These are phyloP conservation scores for Arachnopeziza araneosa DNA, from an alignment of 2,329 filamentous ascomycete species.

Conservation along the genomic window DNA sequence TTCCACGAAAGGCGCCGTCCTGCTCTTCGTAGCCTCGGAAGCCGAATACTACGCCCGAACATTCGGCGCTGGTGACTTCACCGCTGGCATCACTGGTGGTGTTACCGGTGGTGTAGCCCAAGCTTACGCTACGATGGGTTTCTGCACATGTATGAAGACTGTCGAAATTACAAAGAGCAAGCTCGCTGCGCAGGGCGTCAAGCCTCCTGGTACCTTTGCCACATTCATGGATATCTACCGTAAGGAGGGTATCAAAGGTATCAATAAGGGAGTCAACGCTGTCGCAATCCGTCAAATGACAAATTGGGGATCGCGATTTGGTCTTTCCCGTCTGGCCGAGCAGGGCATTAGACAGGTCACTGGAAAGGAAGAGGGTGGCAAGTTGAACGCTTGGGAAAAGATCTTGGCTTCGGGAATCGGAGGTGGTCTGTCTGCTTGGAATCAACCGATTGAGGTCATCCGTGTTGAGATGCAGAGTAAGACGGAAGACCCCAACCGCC, in stretches of 20 bases:
- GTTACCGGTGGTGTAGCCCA: slow-evolving; percentile 93
- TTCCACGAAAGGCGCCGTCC: slow-evolving; percentile 97
- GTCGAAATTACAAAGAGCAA: slow-evolving; percentile 99
- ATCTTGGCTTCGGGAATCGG: slow-evolving; percentile 79
- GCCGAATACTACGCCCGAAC: slow-evolving; percentile 90
- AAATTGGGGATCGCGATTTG: slow-evolving; percentile 97
- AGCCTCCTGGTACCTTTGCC: slow-evolving; percentile 83
- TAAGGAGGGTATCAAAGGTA: slow-evolving; percentile 85
- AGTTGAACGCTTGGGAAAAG: slow-evolving; percentile 79
- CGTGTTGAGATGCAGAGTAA: slow-evolving; percentile 99
- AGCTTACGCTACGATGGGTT: slow-evolving; percentile 99
- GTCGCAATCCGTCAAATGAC: slow-evolving; percentile 98
- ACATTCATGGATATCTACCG: slow-evolving; percentile 98
- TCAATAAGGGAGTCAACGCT: slow-evolving; percentile 98
- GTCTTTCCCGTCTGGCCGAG: slow-evolving; percentile 87
- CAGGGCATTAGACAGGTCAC: slow-evolving; percentile 74
- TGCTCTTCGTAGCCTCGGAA: slow-evolving; percentile 98
- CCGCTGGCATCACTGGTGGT: slow-evolving; percentile 82
- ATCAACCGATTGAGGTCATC: slow-evolving; percentile 99
- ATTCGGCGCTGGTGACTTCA: slow-evolving; percentile 80
- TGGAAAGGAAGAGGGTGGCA: slow-evolving; percentile 73
- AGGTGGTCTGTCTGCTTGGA: slow-evolving; percentile 95
- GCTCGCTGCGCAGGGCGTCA: slow-evolving; percentile 73
- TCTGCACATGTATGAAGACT: slow-evolving; percentile 99
- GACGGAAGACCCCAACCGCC: slow-evolving; percentile 93